Conservation (phyloP, 805 yeast genomes). For the Teunomyces atbi region DNA sequence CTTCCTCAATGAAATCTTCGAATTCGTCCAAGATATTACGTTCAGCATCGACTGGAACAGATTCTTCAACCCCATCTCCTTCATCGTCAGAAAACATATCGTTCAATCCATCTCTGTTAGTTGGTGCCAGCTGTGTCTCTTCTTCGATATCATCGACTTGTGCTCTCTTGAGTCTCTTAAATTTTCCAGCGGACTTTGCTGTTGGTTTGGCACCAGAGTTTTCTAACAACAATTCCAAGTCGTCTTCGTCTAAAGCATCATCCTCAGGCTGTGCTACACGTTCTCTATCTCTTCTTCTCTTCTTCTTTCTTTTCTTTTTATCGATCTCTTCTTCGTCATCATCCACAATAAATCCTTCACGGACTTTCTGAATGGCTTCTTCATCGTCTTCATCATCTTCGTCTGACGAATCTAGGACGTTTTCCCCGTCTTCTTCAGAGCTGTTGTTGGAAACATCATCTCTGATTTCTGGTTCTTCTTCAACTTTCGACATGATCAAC, state of each 20-base stretch:
- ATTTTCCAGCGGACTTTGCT: slow-evolving; percentile 40
- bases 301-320: slow-evolving; percentile 34
- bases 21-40: slow-evolving; percentile 68
- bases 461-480: slow-evolving; percentile 38
- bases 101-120: slow-evolving; percentile 48
- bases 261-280: slow-evolving; percentile 39
- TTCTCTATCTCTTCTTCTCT: slow-evolving; percentile 37
- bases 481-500: slow-evolving; percentile 30
- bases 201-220: slow-evolving; percentile 73
- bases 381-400: slow-evolving; percentile 85
- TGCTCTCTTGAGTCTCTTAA: slow-evolving; percentile 84
- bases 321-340: slow-evolving; percentile 55
- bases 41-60: slow-evolving; percentile 27
- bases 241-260: slow-evolving; percentile 89
- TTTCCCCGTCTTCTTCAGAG: slow-evolving; percentile 38
- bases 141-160: slow-evolving; percentile 31
- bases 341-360: slow-evolving; percentile 93
- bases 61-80: slow-evolving; percentile 30
- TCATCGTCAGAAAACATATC: slow-evolving; percentile 70
- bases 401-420: slow-evolving; percentile 65
- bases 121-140: slow-evolving; percentile 21
- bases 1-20: slow-evolving; percentile 97
- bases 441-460: slow-evolving; percentile 29
- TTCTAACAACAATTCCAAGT: slow-evolving; percentile 85
- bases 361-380: slow-evolving; percentile 77